Percentiles rank a stretch among this genome's conserved stretches.
Evolutionary conservation across 2,329 filamentous ascomycete species (phyloP).

Genomic region (Penicillium vulpinum): DNA sequence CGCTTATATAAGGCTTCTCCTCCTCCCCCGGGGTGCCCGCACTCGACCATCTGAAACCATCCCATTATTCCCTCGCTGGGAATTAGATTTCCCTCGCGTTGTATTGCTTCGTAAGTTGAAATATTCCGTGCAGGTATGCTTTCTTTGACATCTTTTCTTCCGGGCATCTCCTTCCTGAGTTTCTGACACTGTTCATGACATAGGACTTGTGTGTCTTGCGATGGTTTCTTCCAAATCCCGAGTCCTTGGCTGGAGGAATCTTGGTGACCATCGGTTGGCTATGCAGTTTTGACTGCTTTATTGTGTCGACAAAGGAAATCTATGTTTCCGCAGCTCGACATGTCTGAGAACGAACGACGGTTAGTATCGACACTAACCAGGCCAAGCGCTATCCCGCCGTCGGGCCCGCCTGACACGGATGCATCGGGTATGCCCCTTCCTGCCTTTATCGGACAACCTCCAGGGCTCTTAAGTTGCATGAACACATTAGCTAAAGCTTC

Average conservation of each 20-base stretch:
- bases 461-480: neutral
- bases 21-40: neutral
- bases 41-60: conserved; percentile 2
- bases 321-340: conserved; percentile 11
- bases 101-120: conserved; percentile 9
- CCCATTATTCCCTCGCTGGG: conserved; percentile 1
- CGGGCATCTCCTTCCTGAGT: neutral
- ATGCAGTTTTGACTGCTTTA: conserved; percentile 17
- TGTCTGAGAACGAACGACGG: conserved; percentile 19
- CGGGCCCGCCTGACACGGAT: conserved; percentile 9
- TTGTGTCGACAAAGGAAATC: conserved; percentile 5
- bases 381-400: neutral
- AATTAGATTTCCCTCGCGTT: conserved; percentile 10
- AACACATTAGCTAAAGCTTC: neutral
- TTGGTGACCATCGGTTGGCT: conserved; percentile 17
- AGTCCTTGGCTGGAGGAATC: conserved; percentile 23
- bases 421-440: conserved; percentile 11
- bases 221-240: conserved; percentile 22
- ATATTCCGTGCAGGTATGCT: neutral
- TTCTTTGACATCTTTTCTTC: neutral
- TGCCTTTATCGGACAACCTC: neutral
- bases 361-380: conserved; percentile 8
- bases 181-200: conserved; percentile 5
- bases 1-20: conserved; percentile 9
- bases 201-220: conserved; percentile 14